These are phyloP conservation scores for Claviceps fusiformis DNA, from an alignment of 2,329 filamentous ascomycete species.

Conservation along the genomic window DNA sequence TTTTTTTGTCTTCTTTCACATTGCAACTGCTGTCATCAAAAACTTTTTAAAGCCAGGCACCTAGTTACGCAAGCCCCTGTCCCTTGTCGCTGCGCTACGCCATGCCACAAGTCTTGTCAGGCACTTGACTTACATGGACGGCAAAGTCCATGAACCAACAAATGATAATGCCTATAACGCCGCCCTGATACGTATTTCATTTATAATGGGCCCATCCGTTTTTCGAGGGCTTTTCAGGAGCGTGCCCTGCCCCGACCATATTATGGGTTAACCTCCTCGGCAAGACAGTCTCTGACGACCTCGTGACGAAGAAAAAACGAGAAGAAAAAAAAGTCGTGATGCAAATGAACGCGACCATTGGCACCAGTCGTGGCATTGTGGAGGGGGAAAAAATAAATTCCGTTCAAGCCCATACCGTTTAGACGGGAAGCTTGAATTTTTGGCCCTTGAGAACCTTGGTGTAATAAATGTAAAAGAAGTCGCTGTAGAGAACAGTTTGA, in stretches of 20 bases:
- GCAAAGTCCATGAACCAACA: background rate
- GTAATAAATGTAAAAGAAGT: constrained; percentile 99
- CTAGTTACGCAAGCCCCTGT: background rate
- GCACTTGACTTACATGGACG: background rate
- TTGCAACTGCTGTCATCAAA: background rate
- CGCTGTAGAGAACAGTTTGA: constrained; percentile 91
- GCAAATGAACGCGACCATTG: background rate
- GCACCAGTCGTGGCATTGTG: background rate
- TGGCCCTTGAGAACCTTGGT: constrained; percentile 85
- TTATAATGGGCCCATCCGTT: background rate
- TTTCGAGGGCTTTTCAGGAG: background rate
- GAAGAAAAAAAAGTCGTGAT: background rate
- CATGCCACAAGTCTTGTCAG: background rate
- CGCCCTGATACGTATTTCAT: background rate
- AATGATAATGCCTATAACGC: constrained; percentile 2
- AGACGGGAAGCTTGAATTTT: constrained; percentile 78
- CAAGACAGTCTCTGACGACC: background rate
- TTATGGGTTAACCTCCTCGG: background rate
- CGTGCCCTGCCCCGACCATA: background rate
- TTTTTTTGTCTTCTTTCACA: background rate
- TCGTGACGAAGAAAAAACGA: background rate
- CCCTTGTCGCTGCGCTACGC: background rate
- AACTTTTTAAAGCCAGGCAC: background rate
- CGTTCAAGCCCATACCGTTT: constrained; percentile 25
- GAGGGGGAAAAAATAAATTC: background rate